Percentiles rank a stretch among this genome's conserved stretches.
Evolutionary conservation across 1,284 basidiomycete genomes (phyloP).

Genomic region (Ustilago curta): DNA sequence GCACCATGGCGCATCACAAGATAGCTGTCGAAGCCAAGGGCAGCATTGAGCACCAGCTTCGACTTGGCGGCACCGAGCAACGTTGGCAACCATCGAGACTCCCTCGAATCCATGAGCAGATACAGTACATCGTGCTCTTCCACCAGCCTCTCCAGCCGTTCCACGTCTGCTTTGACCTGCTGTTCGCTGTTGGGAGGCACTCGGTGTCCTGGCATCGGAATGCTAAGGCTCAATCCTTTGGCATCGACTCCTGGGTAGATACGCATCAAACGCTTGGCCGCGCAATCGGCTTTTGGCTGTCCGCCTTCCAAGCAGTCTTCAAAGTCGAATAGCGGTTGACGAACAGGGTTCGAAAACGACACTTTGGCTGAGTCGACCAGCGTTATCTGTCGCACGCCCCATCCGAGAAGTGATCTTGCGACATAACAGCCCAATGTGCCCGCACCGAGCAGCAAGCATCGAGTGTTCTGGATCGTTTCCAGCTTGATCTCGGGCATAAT

Average conservation of each 20-base stretch:
- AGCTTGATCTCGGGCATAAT: conserved; percentile 90
- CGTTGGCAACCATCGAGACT: conserved; percentile 94
- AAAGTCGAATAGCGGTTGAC: conserved; percentile 95
- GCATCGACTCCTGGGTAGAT: conserved; percentile 93
- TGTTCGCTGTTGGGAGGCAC: conserved; percentile 74
- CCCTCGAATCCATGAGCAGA: conserved; percentile 96
- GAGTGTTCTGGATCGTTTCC: conserved; percentile 83
- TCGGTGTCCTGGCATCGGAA: conserved; percentile 98
- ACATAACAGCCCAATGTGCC: conserved; percentile 98
- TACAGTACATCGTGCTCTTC: conserved; percentile 89
- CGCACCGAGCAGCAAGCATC: conserved; percentile 88
- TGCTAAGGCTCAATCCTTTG: conserved; percentile 78
- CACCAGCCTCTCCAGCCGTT: conserved; percentile 80
- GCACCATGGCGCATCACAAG: conserved; percentile 96
- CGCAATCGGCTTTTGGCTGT: conserved; percentile 90
- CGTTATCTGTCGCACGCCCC: conserved; percentile 93
- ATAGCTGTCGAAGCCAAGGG: conserved; percentile 94
- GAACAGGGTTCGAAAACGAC: conserved; percentile 95
- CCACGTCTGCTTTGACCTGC: conserved; percentile 78
- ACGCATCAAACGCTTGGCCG: conserved; percentile 85
- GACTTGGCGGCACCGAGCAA: conserved; percentile 83
- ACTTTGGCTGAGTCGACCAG: conserved; percentile 90
- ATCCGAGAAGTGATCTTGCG: conserved; percentile 83
- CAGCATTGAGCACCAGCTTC: conserved; percentile 95
- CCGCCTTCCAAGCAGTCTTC: conserved; percentile 93